Percentiles rank a stretch among this genome's conserved stretches.
Evolutionary conservation across 2,329 filamentous ascomycete species (phyloP).

Genomic region (Fusarium cicatricum): DNA sequence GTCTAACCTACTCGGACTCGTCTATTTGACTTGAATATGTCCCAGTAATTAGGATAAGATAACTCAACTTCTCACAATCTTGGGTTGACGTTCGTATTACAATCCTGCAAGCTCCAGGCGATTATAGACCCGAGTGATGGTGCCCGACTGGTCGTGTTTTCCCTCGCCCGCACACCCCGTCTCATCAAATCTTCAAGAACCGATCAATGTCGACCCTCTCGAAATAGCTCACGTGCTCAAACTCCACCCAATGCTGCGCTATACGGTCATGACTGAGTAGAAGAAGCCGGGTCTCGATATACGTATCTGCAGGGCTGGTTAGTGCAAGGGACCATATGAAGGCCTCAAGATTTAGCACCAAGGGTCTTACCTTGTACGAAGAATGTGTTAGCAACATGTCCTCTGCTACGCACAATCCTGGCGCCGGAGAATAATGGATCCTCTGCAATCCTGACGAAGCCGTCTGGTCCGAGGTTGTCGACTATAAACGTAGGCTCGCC

Average conservation of each 20-base stretch:
- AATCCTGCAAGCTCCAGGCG: too few relatives aligned
- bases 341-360: too few relatives aligned
- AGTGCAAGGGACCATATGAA: too few relatives aligned
- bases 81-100: too few relatives aligned
- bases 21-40: too few relatives aligned
- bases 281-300: constrained; percentile 78
- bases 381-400: constrained; percentile 78
- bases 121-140: too few relatives aligned
- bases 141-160: neutral
- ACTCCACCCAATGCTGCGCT: constrained; percentile 81
- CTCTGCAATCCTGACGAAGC: constrained; percentile 69
- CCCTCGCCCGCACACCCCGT: neutral
- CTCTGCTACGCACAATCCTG: constrained; percentile 75
- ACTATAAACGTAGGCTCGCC: constrained; percentile 85
- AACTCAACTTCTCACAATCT: too few relatives aligned
- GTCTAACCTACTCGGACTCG: too few relatives aligned
- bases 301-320: constrained; percentile 65
- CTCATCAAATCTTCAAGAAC: constrained; percentile 47
- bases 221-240: constrained; percentile 68
- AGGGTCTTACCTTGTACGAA: constrained; percentile 72
- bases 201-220: constrained; percentile 67
- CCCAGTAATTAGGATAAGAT: too few relatives aligned
- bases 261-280: constrained; percentile 79
- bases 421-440: constrained; percentile 77
- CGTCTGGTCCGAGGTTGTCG: constrained; percentile 75